Conservation (phyloP, 768 basidiomycete genomes). For the Chalciporus sphaerocephalus region DNA sequence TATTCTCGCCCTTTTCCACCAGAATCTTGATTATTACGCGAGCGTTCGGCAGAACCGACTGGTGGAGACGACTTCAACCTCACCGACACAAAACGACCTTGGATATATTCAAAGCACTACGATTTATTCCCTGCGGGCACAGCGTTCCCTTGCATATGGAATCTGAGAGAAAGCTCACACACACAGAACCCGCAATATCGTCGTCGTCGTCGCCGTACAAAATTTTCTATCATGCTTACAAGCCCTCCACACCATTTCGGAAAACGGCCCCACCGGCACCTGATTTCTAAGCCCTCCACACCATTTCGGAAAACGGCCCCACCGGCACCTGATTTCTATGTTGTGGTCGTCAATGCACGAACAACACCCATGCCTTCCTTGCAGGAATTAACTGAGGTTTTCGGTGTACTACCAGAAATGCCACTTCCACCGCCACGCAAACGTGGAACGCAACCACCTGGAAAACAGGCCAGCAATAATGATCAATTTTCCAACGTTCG, state of each 20-base stretch:
- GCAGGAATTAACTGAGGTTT: constrained; percentile 70
- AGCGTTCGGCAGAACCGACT: constrained; percentile 32
- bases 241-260: constrained; percentile 81
- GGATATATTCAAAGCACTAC: constrained; percentile 61
- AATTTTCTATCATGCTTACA: constrained; percentile 88
- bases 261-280: constrained; percentile 73
- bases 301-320: constrained; percentile 75
- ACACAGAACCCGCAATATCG: constrained; percentile 1
- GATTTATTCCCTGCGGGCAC: constrained; percentile 71
- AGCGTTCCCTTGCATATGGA: constrained; percentile 37
- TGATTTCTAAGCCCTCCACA: constrained; percentile 82
- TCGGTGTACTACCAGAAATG: constrained; percentile 57
- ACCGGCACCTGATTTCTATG: constrained; percentile 80
- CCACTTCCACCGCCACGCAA: constrained; percentile 59
- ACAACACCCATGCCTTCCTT: constrained; percentile 80
- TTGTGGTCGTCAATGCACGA: constrained; percentile 82
- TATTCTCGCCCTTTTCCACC: constrained; percentile 14
- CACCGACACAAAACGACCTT: constrained; percentile 50
- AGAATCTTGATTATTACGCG: constrained; percentile 4
- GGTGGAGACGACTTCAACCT: constrained; percentile 63
- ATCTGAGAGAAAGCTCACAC: constrained; percentile 5
- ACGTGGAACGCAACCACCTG: constrained; percentile 12
- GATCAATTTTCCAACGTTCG: not conserved
- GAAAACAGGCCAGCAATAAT: constrained; percentile 2
- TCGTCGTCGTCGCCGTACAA: constrained; percentile 60